A percentile compares a stretch with the other conserved stretches of the same genome.
Conservation (phyloP, 495 filamentous ascomycete genomes). For the Pseudoneurospora amorphoporcata region DNA sequence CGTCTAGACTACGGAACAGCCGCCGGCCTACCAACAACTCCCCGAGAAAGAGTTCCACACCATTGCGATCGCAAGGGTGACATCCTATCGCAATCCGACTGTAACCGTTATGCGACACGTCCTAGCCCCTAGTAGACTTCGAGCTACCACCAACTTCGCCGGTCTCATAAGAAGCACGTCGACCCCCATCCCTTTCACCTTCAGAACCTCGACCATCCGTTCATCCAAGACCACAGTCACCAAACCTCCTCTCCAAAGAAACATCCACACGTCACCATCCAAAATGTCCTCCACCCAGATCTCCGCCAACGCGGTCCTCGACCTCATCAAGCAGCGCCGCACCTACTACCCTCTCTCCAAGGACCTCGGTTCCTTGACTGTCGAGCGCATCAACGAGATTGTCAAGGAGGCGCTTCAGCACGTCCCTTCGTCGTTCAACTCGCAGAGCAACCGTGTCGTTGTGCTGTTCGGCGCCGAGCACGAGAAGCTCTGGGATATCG, state of each 20-base stretch:
- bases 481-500: conserved; percentile 54
- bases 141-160: conserved; percentile 5
- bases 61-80: not conserved
- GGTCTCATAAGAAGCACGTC: not conserved
- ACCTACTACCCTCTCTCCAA: conserved; percentile 50
- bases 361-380: conserved; percentile 33
- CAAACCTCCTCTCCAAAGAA: conserved; percentile 9
- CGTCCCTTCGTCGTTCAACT: conserved; percentile 55
- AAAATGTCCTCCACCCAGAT: conserved; percentile 17
- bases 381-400: conserved; percentile 45
- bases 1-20: not conserved
- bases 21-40: not conserved
- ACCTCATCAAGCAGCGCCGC: conserved; percentile 46
- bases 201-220: conserved; percentile 10
- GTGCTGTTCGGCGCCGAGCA: conserved; percentile 54
- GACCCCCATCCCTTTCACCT: not conserved
- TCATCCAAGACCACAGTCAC: conserved; percentile 3
- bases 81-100: not conserved
- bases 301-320: conserved; percentile 35
- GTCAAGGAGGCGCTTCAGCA: conserved; percentile 43
- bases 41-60: not conserved
- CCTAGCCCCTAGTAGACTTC: not conserved
- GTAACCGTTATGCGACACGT: not conserved
- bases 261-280: conserved; percentile 3
- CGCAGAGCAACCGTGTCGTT: conserved; percentile 50